Conservation (phyloP, 1,139 yeast genomes). For the Pichia sp. region DNA sequence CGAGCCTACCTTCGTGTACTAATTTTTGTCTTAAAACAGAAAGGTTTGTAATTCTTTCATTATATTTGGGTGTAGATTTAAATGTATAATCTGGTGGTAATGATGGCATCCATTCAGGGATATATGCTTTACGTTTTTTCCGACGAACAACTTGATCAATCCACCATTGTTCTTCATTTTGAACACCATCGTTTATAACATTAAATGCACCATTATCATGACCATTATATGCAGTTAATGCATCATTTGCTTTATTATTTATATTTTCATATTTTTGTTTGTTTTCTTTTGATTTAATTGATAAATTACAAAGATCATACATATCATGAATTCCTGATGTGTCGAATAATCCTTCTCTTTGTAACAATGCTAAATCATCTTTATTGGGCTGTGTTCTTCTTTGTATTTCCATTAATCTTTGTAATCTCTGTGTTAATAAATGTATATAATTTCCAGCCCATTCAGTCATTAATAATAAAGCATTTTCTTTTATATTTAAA, state of each 20-base stretch:
- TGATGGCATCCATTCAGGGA: conserved; percentile 75
- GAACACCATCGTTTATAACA: conserved; percentile 38
- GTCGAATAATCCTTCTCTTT: conserved; percentile 41
- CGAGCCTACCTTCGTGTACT: conserved; percentile 73
- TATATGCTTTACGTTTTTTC: conserved; percentile 38
- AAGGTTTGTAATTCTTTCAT: conserved; percentile 63
- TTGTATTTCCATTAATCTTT: conserved; percentile 57
- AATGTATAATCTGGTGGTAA: conserved; percentile 93
- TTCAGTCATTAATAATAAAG: conserved; percentile 41
- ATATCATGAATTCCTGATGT: conserved; percentile 43
- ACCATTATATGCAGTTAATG: conserved; percentile 18
- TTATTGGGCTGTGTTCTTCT: conserved; percentile 56
- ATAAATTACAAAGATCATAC: conserved; percentile 27
- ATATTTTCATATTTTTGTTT: conserved; percentile 4
- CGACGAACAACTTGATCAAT: conserved; percentile 13
- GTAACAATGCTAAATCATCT: conserved; percentile 48
- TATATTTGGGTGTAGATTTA: conserved; percentile 63
- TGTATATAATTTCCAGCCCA: conserved; percentile 48
- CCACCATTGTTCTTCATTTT: conserved; percentile 38
- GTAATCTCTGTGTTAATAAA: conserved; percentile 41
- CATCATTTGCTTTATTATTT: not conserved
- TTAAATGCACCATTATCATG: conserved; percentile 15
- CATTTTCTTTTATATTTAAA: not conserved
- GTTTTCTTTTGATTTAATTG: not conserved
- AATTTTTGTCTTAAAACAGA: conserved; percentile 60